Percentiles rank a stretch among this genome's conserved stretches.
These are phyloP conservation scores for Gamarada debralockiae DNA, from an alignment of 495 filamentous ascomycete genomes.

Conservation along the genomic window DNA sequence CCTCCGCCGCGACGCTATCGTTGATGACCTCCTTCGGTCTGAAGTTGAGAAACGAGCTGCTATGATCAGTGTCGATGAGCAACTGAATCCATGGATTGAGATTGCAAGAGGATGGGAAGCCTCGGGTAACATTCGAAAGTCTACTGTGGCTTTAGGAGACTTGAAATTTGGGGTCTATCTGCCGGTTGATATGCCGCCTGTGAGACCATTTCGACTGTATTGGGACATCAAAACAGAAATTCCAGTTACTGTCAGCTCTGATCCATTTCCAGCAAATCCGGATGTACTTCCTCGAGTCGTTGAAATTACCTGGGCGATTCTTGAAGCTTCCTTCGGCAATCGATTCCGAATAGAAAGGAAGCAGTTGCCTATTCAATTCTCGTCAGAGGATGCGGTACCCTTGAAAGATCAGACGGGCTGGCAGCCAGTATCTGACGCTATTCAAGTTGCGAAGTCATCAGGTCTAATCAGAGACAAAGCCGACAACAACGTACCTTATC, in stretches of 20 bases:
- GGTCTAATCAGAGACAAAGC: constrained; percentile 31
- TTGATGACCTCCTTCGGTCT: constrained; percentile 31
- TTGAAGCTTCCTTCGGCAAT: constrained; percentile 46
- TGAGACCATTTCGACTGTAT: constrained; percentile 42
- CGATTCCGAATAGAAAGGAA: constrained; percentile 29
- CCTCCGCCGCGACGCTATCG: constrained; percentile 29
- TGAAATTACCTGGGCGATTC: constrained; percentile 42
- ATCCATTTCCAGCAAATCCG: constrained; percentile 4
- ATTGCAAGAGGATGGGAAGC: constrained; percentile 52
- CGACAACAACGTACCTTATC: constrained; percentile 23
- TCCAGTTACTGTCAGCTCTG: constrained; percentile 31
- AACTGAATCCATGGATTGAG: constrained; percentile 62
- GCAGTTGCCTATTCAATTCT: constrained; percentile 39
- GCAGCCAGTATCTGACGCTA: neutral
- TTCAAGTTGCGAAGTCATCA: neutral
- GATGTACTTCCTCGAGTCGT: constrained; percentile 14
- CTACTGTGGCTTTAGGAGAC: constrained; percentile 2
- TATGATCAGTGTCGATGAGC: constrained; percentile 48
- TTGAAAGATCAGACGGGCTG: constrained; percentile 17
- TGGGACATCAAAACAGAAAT: constrained; percentile 44
- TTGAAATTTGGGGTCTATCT: constrained; percentile 40
- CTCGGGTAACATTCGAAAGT: neutral
- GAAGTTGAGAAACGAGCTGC: constrained; percentile 40
- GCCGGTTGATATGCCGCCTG: constrained; percentile 37
- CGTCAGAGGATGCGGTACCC: constrained; percentile 16